A percentile compares a stretch with the other conserved stretches of the same genome.
Conservation (phyloP, 2,329 filamentous ascomycete species). For the Microsporum canis region DNA sequence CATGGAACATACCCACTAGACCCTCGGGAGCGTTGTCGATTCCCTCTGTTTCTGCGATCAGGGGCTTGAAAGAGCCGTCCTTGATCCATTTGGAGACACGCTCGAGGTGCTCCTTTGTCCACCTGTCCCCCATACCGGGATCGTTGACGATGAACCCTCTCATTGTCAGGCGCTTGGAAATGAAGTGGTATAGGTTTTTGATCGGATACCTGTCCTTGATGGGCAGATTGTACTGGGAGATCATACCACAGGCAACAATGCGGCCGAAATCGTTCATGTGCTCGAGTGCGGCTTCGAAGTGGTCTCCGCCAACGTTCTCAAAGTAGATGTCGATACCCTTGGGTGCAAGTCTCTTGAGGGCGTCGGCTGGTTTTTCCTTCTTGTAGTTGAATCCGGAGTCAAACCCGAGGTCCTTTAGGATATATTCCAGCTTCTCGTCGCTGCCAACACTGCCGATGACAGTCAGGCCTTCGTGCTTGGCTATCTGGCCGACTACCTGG, state of each 20-base stretch:
- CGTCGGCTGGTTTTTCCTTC: slow-evolving; percentile 59
- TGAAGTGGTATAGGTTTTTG: slow-evolving; percentile 52
- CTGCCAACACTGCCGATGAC: slow-evolving; percentile 73
- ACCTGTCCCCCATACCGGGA: slow-evolving; percentile 53
- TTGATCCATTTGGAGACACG: slow-evolving; percentile 64
- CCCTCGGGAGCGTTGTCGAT: slow-evolving; percentile 68
- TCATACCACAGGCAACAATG: slow-evolving; percentile 56
- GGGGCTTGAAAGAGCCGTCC: slow-evolving; percentile 62
- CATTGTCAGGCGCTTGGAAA: slow-evolving; percentile 56
- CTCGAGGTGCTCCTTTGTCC: slow-evolving; percentile 60
- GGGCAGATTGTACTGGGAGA: slow-evolving; percentile 62
- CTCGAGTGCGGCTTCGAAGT: slow-evolving; percentile 56
- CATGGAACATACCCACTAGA: slow-evolving; percentile 61
- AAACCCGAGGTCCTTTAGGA: slow-evolving; percentile 57
- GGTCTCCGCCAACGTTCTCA: slow-evolving; percentile 68
- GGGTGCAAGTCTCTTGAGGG: slow-evolving; percentile 59
- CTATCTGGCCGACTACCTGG: slow-evolving; percentile 70
- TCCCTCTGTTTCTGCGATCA: slow-evolving; percentile 57
- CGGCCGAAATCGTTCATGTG: slow-evolving; percentile 55
- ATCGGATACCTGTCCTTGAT: slow-evolving; percentile 51
- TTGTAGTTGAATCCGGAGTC: slow-evolving; percentile 80
- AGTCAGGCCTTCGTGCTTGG: slow-evolving; percentile 65
- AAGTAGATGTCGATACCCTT: slow-evolving; percentile 75
- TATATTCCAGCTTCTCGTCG: slow-evolving; percentile 68
- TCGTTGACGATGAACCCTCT: slow-evolving; percentile 66